Evolutionary conservation across 805 yeast genomes (phyloP), one percentile per base, ranked within the genome.

Genomic region (Starmerella sp.): DNA sequence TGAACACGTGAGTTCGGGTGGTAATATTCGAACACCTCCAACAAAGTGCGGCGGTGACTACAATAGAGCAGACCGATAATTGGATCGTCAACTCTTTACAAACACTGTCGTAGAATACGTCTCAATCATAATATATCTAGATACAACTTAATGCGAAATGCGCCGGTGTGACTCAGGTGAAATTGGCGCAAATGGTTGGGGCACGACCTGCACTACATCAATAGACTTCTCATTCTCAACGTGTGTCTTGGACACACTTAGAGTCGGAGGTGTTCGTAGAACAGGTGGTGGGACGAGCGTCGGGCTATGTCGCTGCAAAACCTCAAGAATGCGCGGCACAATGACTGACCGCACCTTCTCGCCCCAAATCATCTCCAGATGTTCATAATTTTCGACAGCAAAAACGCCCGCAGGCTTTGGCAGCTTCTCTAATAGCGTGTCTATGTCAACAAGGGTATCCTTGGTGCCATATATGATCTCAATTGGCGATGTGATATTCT

Each of bases 321-420:
- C 44, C 1, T 50, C 39, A 32, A 61, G 42, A 22, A 63, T 61
- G 28, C 47, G 48, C 2, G 67, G 67, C 4, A 60, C 48, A 29
- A 64, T 60, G 6, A 57, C 54, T 3, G 54, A 42, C 1, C 53
- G 78, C 0, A 84, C 86, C 52, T 82, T 80, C 9, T 75, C 69
- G 9, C 95, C 95, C 97, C 97, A 90, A 14, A 90, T 70, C 54
- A 91, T 79, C 66, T 91, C 97, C 65, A 90, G 73, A 69, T 90
- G 97, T 69, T 90, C 97, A 67, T 89, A 88, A n/a, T 72, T 71
- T 11, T 60, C 60, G 32, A 60, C 49, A 0, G 72, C 74, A 14
- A 54, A 54, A 0, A 89, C 77, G 1, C 85, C 82, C 13, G 80
- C 71, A 3, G 78, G 75, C 15, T 67, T 71, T 0, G 96, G 95